Evolutionary conservation across 2,329 filamentous ascomycete genomes (phyloP).

Genomic region (Penicillium frequentans): DNA sequence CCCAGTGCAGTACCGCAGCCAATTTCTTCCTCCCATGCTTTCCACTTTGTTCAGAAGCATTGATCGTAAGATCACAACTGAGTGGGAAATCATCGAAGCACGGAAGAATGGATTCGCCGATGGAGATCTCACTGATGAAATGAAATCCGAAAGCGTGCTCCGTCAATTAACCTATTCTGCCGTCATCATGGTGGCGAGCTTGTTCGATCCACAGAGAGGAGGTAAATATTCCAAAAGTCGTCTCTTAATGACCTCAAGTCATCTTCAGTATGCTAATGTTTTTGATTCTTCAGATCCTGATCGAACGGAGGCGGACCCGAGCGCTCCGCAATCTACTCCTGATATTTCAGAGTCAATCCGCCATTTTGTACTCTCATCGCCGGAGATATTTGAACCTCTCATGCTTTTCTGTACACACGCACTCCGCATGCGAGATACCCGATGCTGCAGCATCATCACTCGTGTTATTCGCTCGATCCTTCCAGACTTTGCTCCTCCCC

Average conservation of each 20-base stretch:
- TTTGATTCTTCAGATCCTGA: constrained; percentile 33
- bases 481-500: constrained; percentile 66
- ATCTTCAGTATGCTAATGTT: not conserved
- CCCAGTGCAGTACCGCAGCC: constrained; percentile 70
- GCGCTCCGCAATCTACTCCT: constrained; percentile 34
- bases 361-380: constrained; percentile 77
- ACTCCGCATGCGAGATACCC: constrained; percentile 83
- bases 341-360: constrained; percentile 63
- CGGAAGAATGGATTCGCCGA: constrained; percentile 61
- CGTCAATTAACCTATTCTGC: constrained; percentile 90
- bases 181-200: constrained; percentile 85
- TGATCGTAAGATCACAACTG: constrained; percentile 79
- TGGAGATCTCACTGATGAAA: constrained; percentile 86
- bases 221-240: constrained; percentile 46
- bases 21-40: constrained; percentile 83
- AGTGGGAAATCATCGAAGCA: constrained; percentile 77
- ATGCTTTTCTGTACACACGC: constrained; percentile 90
- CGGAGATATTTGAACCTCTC: constrained; percentile 79
- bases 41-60: constrained; percentile 81
- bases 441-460: constrained; percentile 82
- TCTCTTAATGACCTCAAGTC: not conserved
- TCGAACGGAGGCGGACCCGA: constrained; percentile 33
- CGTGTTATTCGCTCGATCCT: constrained; percentile 84
- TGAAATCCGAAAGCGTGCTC: constrained; percentile 96
- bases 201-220: constrained; percentile 72